phyloP scores from a whole-genome alignment of 1,139 yeast species.

The Sugiyamaella pinicola region DNA sequence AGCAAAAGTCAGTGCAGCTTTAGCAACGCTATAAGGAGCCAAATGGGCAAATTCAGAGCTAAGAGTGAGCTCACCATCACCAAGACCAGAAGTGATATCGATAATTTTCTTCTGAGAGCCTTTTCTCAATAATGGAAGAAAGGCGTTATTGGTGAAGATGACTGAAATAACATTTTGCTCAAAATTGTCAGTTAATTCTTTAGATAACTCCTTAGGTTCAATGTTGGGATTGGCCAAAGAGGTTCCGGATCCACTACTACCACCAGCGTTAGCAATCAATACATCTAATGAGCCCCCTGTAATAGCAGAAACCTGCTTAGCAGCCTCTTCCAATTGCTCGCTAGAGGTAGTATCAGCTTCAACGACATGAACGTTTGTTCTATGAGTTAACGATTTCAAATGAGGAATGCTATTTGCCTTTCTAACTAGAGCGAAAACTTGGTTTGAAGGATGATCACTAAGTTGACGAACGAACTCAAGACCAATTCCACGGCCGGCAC shows the following conservation, averaged over 20 bases:
- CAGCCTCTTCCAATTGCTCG: conserved; percentile 17
- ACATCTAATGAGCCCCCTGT: conserved; percentile 23
- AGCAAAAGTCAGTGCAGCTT: conserved; percentile 23
- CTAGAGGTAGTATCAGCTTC: conserved; percentile 21
- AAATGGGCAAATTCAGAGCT: conserved; percentile 7
- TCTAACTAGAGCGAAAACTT: conserved; percentile 22
- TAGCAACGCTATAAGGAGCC: conserved; percentile 21
- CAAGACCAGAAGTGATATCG: conserved; percentile 20
- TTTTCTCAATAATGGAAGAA: conserved; percentile 22
- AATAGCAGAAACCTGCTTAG: conserved; percentile 15
- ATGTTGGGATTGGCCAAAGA: conserved; percentile 13
- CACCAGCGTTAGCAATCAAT: conserved; percentile 26
- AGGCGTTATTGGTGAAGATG: conserved; percentile 19
- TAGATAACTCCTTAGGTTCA: neutral
- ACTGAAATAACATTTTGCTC: conserved; percentile 11
- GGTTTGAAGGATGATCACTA: conserved; percentile 8
- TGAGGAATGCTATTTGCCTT: conserved; percentile 13
- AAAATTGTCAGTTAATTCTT: conserved; percentile 13
- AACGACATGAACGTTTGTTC: conserved; percentile 22
- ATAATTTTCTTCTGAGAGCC: conserved; percentile 22
- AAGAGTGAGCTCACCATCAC: conserved; percentile 15
- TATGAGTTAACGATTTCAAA: conserved; percentile 15
- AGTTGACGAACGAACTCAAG: conserved; percentile 20
- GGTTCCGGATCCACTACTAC: neutral
- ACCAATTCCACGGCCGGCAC: conserved; percentile 24